Base-by-base conservation (phyloP, 306 rosid genomes). In the Dryas alaskensis region DNA sequence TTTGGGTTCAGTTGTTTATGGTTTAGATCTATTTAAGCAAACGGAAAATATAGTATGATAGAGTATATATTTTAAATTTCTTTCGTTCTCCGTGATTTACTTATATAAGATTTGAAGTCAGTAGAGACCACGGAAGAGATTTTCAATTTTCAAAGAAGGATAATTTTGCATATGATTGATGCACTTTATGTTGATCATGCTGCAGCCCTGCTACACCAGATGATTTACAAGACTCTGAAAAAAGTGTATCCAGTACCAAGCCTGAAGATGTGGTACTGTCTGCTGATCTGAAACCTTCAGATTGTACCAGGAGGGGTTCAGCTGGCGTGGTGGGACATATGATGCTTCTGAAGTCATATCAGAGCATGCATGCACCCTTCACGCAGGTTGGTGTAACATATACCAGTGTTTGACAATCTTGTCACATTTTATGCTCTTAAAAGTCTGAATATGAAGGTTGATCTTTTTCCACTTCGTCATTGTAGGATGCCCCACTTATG, bases 401-500 rank as follows among this genome's bases (percentile, higher is more conserved):
- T 75, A 42, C 60, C 31, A 58, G 76, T 44, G 77, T 81, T 61
- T 68, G 7, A 22, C 72, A 72, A 73, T 80, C 58, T 22, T 59
- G 46, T 74, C 75, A 53, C 9, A 37, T 39, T 58, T 58, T 68
- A 46, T 73, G 72, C 70, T 73, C 76, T 59, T 60, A 40, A 60
- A 72, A 43, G 51, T 19, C 72, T 69, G 65, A 72, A 53, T 75
- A 60, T 71, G 63, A 67, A 67, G 53, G 52, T 67, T 47, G 73
- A 77, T 4, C 13, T 25, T 52, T 59, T 81, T 48, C 69, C 67
- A 66, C 53, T 53, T 79, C 55, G 61, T 84, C 67, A 59, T 67
- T 65, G 60, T 81, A 94, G 98, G 92, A 88, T 60, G 55, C 92
- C 80, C 98, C 98, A 61, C 94, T 94, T 44, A 88, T 91, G 98